A percentile compares a stretch with the other conserved stretches of the same genome.
Evolutionary conservation across 345 rosid genomes (phyloP).

Genomic region (Linum tenue): DNA sequence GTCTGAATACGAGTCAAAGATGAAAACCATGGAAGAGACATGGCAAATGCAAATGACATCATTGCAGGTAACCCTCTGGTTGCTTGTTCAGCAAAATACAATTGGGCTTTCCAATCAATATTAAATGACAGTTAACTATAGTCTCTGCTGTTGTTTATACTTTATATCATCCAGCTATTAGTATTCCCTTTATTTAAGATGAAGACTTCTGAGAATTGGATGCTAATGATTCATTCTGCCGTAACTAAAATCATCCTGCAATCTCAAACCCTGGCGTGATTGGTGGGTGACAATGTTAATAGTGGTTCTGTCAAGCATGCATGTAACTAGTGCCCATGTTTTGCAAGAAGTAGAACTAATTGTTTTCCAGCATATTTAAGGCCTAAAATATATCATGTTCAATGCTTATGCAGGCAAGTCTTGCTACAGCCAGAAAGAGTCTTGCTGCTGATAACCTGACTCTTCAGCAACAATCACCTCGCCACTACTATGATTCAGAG

Average conservation of each 20-base stretch:
- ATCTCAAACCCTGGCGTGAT: no score
- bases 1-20: slow-evolving; percentile 70
- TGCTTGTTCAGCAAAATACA: slow-evolving; percentile 11
- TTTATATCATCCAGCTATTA: neutral
- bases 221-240: neutral
- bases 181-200: no score
- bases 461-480: slow-evolving; percentile 39
- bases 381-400: neutral
- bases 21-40: slow-evolving; percentile 92
- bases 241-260: no score
- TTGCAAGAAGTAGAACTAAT: no score
- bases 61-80: slow-evolving; percentile 44
- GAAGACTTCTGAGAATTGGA: neutral
- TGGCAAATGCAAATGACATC: slow-evolving; percentile 92
- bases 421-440: slow-evolving; percentile 67
- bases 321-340: no score
- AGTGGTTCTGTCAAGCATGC: no score
- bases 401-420: slow-evolving; percentile 44
- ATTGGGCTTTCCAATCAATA: neutral
- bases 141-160: neutral
- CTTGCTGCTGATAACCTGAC: slow-evolving; percentile 52
- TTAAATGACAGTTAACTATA: no score
- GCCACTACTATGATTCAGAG: slow-evolving; percentile 48
- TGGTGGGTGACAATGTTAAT: no score
- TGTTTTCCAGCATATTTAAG: no score